A percentile compares a stretch with the other conserved stretches of the same genome.
Evolutionary conservation across 345 rosid species (phyloP).

Genomic region (Turritis glabra): DNA sequence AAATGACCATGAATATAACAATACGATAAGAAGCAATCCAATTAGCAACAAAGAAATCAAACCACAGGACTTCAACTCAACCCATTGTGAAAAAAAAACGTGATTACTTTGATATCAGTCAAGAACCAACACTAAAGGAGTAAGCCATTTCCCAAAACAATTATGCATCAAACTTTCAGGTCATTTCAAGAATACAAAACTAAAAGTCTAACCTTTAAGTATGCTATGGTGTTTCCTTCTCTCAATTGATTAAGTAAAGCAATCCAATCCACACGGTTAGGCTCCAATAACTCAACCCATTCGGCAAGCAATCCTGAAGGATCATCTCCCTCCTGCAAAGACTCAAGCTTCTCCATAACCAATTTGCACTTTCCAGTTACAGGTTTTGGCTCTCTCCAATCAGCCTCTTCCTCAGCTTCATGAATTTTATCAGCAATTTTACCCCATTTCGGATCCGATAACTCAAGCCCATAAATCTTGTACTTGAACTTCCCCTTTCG

Average conservation of each 20-base stretch:
- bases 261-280: constrained; percentile 82
- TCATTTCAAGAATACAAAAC: neutral
- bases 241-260: constrained; percentile 65
- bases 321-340: constrained; percentile 65
- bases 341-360: constrained; percentile 67
- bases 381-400: constrained; percentile 73
- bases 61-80: neutral
- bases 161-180: neutral
- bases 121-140: constrained; percentile 8
- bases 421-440: constrained; percentile 69
- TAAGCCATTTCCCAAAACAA: neutral
- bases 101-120: neutral
- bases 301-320: constrained; percentile 63
- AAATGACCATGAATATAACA: neutral
- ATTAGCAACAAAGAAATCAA: neutral
- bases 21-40: neutral
- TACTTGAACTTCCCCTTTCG: constrained; percentile 81
- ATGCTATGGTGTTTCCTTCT: constrained; percentile 45
- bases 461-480: constrained; percentile 92
- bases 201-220: constrained; percentile 60
- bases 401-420: constrained; percentile 62
- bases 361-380: constrained; percentile 70
- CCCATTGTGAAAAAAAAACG: neutral
- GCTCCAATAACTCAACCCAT: constrained; percentile 78
- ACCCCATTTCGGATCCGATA: constrained; percentile 81